phyloP scores from a whole-genome alignment of 225 moss, liverwort and hornwort genomes.

The Pleurozium schreberi region DNA sequence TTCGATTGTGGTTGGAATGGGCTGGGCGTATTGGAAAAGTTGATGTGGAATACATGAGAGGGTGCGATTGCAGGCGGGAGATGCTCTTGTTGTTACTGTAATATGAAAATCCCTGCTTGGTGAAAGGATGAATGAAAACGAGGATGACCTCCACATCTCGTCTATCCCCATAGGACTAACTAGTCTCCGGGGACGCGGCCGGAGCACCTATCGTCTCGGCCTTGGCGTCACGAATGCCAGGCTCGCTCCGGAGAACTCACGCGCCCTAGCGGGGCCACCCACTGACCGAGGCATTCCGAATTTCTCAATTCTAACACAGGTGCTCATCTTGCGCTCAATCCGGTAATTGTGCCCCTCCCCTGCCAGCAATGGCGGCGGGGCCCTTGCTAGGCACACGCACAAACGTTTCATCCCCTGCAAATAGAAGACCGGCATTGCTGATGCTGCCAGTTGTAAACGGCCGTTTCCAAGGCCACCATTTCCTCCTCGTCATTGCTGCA shows the following conservation, averaged over 20 bases:
- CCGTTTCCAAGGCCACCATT: neutral
- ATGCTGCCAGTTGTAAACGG: neutral
- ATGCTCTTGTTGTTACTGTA: constrained; percentile 84
- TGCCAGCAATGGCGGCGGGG: neutral
- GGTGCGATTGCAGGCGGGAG: constrained; percentile 60
- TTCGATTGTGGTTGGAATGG: neutral
- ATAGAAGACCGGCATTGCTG: neutral
- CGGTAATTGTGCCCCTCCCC: neutral
- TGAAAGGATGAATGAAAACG: neutral
- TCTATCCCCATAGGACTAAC: neutral
- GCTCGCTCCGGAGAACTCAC: neutral
- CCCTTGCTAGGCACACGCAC: neutral
- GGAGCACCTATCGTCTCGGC: too few species aligned
- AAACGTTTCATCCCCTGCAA: neutral
- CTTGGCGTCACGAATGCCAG: neutral
- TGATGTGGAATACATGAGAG: neutral
- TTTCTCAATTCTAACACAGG: too few species aligned
- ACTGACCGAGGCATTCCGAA: neutral
- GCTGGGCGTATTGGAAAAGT: neutral
- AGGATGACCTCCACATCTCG: neutral
- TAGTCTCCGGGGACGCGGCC: neutral
- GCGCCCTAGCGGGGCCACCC: neutral
- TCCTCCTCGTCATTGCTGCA: neutral
- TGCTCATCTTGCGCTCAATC: neutral
- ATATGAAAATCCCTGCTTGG: too few species aligned